These are phyloP conservation scores for Castanospermum australe DNA, from an alignment of 306 rosid species.

Conservation along the genomic window DNA sequence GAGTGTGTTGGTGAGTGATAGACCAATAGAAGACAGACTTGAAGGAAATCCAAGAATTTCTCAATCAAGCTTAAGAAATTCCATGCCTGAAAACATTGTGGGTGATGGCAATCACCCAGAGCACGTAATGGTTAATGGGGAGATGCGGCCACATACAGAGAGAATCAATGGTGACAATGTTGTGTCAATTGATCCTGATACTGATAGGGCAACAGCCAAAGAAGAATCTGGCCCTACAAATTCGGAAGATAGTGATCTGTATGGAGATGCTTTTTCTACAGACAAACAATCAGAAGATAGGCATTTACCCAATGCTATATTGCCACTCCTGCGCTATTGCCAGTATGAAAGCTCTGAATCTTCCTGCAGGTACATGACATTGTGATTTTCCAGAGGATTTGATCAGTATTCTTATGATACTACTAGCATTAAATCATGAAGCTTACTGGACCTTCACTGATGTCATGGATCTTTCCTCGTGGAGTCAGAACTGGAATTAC, in stretches of 20 bases:
- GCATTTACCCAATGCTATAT: constrained; percentile 70
- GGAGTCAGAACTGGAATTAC: constrained; percentile 1
- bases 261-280: constrained; percentile 50
- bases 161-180: constrained; percentile 23
- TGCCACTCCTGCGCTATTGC: constrained; percentile 76
- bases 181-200: constrained; percentile 44
- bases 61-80: constrained; percentile 35
- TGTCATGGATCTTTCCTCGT: neutral
- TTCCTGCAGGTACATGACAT: constrained; percentile 75
- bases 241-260: constrained; percentile 49
- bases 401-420: constrained; percentile 9
- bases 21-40: constrained; percentile 35
- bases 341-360: constrained; percentile 99
- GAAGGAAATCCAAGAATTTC: constrained; percentile 43
- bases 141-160: constrained; percentile 35
- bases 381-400: constrained; percentile 24
- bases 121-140: constrained; percentile 38
- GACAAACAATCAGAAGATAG: constrained; percentile 65
- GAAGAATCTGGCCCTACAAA: constrained; percentile 44
- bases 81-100: constrained; percentile 37
- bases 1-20: constrained; percentile 30
- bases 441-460: neutral
- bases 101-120: constrained; percentile 42
- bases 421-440: neutral
- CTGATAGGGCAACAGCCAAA: constrained; percentile 36